Evolutionary conservation across 2,329 filamentous ascomycete genomes (phyloP).

Genomic region (Lojkania enalia): DNA sequence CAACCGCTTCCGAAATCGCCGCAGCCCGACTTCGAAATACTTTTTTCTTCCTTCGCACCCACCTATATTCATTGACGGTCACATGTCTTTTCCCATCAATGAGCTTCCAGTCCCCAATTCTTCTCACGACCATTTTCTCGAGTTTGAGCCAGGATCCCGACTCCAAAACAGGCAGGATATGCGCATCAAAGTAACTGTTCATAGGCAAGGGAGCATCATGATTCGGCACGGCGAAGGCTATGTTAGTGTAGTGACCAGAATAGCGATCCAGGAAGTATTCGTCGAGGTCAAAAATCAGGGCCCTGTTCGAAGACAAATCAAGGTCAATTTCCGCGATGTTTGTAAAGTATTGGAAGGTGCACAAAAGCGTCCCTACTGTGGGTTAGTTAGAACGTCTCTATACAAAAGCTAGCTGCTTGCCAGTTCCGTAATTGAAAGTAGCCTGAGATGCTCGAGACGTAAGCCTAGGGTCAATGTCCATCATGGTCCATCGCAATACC

Average conservation of each 20-base stretch:
- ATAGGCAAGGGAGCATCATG: constrained; percentile 10
- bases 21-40: constrained; percentile 5
- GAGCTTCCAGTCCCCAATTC: constrained; percentile 14
- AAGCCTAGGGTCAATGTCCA: neutral
- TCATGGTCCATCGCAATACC: constrained; percentile 10
- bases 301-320: constrained; percentile 15
- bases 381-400: neutral
- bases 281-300: constrained; percentile 11
- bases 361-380: constrained; percentile 4
- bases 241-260: neutral
- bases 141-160: constrained; percentile 10
- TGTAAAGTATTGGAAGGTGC: constrained; percentile 7
- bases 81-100: constrained; percentile 7
- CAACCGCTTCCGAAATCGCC: constrained; percentile 12
- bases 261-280: constrained; percentile 5
- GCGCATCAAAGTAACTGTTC: constrained; percentile 12
- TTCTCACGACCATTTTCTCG: constrained; percentile 6
- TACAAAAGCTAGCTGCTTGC: neutral
- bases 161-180: constrained; percentile 9
- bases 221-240: neutral
- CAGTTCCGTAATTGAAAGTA: constrained; percentile 1
- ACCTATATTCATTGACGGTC: constrained; percentile 5
- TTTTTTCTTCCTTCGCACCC: constrained; percentile 10
- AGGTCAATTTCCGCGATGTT: constrained; percentile 10
- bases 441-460: neutral